Conservation (phyloP, 805 yeast genomes). For the Yarrowia osloensis region DNA sequence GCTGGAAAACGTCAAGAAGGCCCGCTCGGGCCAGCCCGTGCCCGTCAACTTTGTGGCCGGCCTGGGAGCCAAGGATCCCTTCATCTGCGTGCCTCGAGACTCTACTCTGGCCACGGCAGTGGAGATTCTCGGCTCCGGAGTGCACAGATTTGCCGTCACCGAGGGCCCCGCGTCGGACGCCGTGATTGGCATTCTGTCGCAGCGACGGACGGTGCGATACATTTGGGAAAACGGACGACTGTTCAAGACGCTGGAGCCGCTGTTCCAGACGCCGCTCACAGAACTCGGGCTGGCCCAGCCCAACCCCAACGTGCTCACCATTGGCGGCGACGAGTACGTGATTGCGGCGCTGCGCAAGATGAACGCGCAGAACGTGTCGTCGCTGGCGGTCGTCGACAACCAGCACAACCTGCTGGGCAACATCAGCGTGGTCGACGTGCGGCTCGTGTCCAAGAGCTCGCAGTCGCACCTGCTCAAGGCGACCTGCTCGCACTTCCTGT, state of each 20-base stretch:
- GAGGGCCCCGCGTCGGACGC: slow-evolving; percentile 50
- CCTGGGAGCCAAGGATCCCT: slow-evolving; percentile 85
- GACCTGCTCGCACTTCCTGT: slow-evolving; percentile 83
- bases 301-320: slow-evolving; percentile 66
- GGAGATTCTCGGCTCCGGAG: slow-evolving; percentile 91
- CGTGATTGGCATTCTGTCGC: slow-evolving; percentile 84
- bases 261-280: slow-evolving; percentile 66
- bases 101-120: slow-evolving; percentile 67
- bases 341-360: slow-evolving; percentile 84
- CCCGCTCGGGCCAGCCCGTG: slow-evolving; percentile 85
- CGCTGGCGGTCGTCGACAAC: slow-evolving; percentile 88
- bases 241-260: slow-evolving; percentile 76
- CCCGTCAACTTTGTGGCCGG: slow-evolving; percentile 87
- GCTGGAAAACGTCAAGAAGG: slow-evolving; percentile 55
- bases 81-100: slow-evolving; percentile 69
- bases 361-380: slow-evolving; percentile 81
- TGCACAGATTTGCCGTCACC: slow-evolving; percentile 86
- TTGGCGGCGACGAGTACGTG: slow-evolving; percentile 82
- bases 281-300: slow-evolving; percentile 71
- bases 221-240: slow-evolving; percentile 91
- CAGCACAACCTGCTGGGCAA: slow-evolving; percentile 79
- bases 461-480: slow-evolving; percentile 80
- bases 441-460: slow-evolving; percentile 81
- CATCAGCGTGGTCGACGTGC: slow-evolving; percentile 91
- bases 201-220: slow-evolving; percentile 79